phyloP scores from a whole-genome alignment of 1,139 yeast genomes.

The Pichia inconspicua region DNA sequence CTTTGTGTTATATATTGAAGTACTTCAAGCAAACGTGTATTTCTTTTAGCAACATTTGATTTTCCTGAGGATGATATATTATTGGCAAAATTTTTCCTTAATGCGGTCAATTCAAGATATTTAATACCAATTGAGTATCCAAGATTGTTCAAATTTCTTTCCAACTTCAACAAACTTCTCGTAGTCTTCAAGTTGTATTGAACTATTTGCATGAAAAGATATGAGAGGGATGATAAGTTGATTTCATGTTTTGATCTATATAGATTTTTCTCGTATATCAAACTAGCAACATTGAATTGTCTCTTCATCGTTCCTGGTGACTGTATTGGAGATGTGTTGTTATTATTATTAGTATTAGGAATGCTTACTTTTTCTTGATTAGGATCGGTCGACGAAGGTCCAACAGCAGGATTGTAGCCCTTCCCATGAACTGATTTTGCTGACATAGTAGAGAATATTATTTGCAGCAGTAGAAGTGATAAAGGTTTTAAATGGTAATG shows the following conservation, averaged over 20 bases:
- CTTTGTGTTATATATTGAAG: slow-evolving; percentile 77
- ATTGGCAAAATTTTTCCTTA: slow-evolving; percentile 44
- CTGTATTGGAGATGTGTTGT: slow-evolving; percentile 4
- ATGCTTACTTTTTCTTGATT: not conserved
- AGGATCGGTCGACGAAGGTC: slow-evolving; percentile 24
- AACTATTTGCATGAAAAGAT: slow-evolving; percentile 65
- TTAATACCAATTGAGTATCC: slow-evolving; percentile 69
- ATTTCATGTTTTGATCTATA: slow-evolving; percentile 61
- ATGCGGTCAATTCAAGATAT: slow-evolving; percentile 47
- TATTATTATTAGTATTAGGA: not conserved
- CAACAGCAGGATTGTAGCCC: slow-evolving; percentile 25
- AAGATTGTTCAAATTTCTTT: slow-evolving; percentile 60
- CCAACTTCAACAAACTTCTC: slow-evolving; percentile 70
- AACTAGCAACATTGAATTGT: slow-evolving; percentile 15
- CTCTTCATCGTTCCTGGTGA: slow-evolving; percentile 10
- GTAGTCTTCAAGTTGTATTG: slow-evolving; percentile 46
- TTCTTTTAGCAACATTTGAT: slow-evolving; percentile 68
- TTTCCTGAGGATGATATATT: slow-evolving; percentile 41
- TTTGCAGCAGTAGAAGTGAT: too few relatives aligned
- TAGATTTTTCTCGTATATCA: slow-evolving; percentile 63
- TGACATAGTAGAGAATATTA: not conserved
- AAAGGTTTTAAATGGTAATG: not conserved
- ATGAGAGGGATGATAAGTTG: slow-evolving; percentile 58
- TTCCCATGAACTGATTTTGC: slow-evolving; percentile 15
- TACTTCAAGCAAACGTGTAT: slow-evolving; percentile 64